Evolutionary conservation across 495 filamentous ascomycete species (phyloP), one percentile per base, ranked within the genome.

Genomic region (Amniculicola lignicola): DNA sequence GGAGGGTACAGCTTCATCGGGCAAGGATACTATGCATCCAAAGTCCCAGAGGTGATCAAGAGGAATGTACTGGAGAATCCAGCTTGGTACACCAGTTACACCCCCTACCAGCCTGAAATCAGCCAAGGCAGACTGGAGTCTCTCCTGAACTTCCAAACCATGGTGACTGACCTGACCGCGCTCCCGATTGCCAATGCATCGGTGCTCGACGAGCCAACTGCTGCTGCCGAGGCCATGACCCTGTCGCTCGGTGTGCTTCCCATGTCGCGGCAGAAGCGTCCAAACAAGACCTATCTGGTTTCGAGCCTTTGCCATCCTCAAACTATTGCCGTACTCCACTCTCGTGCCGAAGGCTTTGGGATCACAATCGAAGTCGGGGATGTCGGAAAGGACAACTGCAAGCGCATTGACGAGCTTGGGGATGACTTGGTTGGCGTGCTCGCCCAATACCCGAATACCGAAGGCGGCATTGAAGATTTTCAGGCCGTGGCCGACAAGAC

Each of bases 51-150:
- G 47, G 93, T 97, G 27, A 96, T 98, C 67, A 88, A 94, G 72
- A 79, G 93, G 63, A 98, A 98, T 69, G 79, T 97, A 7, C 75
- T 98, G 25, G 92, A 98, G 77, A 89, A 83, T 64, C 93, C 93
- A 1, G 94, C 85, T 14, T 98, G 93, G 93, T 98, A 98, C 72
- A 98, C 93, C 35, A 96, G 91, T 69, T 98, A 98, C 68, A 97
- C 93, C 0, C 93, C 93, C 22, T 98, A 98, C 70, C 93, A 98
- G 69, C 91, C 93, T 2, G 93, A 98, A 73, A 97, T 98, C 75
- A 95, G 89, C 65, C 93, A 98, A 71, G 93, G 77, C 45, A 35
- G 63, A 48, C 48, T 74, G 59, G 94, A 97, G 75, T 95, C 91
- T 5, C 75, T 98, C 35, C 76, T 98, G 38, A 98, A 98, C 75